Evolutionary conservation across 1,139 yeast species (phyloP).

Genomic region (Taphrina communis): DNA sequence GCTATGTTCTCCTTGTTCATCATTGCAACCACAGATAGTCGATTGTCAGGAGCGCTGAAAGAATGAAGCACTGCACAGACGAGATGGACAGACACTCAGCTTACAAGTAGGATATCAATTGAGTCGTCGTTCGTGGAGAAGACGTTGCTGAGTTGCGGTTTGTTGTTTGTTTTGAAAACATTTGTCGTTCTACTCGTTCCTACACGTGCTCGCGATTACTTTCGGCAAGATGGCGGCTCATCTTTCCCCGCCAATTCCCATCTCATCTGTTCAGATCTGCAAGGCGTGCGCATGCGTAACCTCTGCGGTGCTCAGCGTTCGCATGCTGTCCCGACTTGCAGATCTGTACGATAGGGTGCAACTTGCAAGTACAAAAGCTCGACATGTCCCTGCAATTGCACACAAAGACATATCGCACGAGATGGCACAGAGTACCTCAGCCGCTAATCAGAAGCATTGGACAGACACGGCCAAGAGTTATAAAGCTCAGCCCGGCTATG

Average conservation of each 20-base stretch:
- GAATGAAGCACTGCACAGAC: neutral
- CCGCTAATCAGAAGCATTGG: conserved; percentile 21
- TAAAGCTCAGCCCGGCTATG: neutral
- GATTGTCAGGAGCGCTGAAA: neutral
- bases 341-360: too few relatives aligned
- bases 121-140: neutral
- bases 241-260: neutral
- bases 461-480: neutral
- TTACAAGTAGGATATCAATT: neutral
- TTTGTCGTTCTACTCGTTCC: neutral
- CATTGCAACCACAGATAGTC: neutral
- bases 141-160: neutral
- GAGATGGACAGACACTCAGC: neutral
- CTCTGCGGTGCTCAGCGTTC: too few relatives aligned
- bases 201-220: neutral
- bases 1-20: conserved; percentile 38
- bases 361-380: too few relatives aligned
- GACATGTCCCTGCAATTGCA: too few relatives aligned
- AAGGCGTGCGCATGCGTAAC: too few relatives aligned
- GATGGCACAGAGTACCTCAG: neutral
- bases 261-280: neutral
- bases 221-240: neutral
- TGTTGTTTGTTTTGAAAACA: conserved; percentile 12
- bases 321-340: too few relatives aligned
- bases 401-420: too few relatives aligned